These are phyloP conservation scores for Leccinum uliginosum DNA, from an alignment of 768 basidiomycete species.

Conservation along the genomic window DNA sequence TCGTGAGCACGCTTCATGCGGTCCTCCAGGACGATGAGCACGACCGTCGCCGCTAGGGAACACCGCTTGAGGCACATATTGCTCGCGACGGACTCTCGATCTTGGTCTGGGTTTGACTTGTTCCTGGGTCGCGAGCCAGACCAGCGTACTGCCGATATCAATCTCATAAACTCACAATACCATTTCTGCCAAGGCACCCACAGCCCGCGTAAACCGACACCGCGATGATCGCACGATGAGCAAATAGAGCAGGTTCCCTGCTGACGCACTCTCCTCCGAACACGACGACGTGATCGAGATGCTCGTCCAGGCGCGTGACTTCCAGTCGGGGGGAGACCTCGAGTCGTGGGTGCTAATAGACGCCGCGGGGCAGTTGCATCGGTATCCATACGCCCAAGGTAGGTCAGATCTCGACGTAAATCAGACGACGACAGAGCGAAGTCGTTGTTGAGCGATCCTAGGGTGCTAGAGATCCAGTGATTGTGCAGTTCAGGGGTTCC, in stretches of 20 bases:
- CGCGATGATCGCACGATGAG: conserved; percentile 5
- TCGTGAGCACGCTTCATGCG: conserved; percentile 37
- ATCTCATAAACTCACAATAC: not conserved
- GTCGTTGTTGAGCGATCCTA: no score
- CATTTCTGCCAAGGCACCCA: no score
- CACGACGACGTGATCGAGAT: conserved; percentile 44
- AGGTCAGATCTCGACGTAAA: conserved; percentile 12
- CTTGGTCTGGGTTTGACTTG: not conserved
- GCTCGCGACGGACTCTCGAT: conserved; percentile 56
- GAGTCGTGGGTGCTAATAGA: conserved; percentile 41
- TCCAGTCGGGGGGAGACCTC: conserved; percentile 32
- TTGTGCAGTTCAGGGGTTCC: no score
- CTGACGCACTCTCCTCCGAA: conserved; percentile 33
- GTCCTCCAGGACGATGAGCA: conserved; percentile 27
- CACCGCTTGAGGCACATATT: conserved; percentile 39
- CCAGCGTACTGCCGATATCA: no score
- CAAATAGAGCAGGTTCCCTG: conserved; percentile 43
- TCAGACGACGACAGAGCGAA: no score
- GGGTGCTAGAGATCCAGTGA: no score
- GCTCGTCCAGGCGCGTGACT: conserved; percentile 26
- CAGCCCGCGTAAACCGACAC: not conserved
- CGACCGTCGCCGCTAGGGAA: conserved; percentile 8
- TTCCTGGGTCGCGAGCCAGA: no score
- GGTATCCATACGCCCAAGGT: conserved; percentile 18
- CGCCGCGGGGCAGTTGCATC: conserved; percentile 33